Evolutionary conservation across 305 asterid genomes (phyloP), one percentile per base, ranked within the genome.

Genomic region (Fraxinus paxiana): DNA sequence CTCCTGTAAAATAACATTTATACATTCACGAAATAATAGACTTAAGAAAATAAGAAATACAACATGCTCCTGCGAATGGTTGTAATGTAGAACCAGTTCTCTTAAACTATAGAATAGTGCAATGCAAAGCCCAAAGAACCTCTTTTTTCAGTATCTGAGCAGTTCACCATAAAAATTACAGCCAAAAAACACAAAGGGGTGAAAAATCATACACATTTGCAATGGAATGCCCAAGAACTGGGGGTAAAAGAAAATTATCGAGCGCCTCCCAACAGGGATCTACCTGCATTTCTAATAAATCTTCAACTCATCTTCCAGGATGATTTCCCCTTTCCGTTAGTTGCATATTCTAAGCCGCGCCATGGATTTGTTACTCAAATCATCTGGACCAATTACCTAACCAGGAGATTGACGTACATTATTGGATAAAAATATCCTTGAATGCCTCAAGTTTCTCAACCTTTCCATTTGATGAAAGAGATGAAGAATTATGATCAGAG

Each of bases 391-490:
- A 41, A 83, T 84, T 76, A 85, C 84, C 82, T 74, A 77, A 77
- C 83, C 38, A 46, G 15, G 51, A 35, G 63, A 76, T 73, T 35
- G 65, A 75, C 34, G 48, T 59, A 31, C 51, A 78, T 85, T 88
- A 89, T 86, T 88, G 92, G 75, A 91, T 87, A 73, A 67, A 89
- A 43, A 92, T 91, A 83, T 87, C 87, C 90, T 89, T 91, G 41
- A 91, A 84, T 28, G 87, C 84, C 74, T 87, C 92, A 79, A 85
- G 76, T 73, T 88, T 90, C 84, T 89, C 97, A 28, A 94, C 26
- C 48, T 73, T 91, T 43, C 99, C 99, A 73, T 93, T 96, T 18
- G 92, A 81, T 8, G 97, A 72, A 31, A 83, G 59, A 70, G 88
- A 18, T 10, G 24, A 74, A 28, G 80, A 61, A 54, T 38, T 70